phyloP scores from a whole-genome alignment of 2,329 filamentous ascomycete genomes.

The Endoconidiophora polonica region DNA sequence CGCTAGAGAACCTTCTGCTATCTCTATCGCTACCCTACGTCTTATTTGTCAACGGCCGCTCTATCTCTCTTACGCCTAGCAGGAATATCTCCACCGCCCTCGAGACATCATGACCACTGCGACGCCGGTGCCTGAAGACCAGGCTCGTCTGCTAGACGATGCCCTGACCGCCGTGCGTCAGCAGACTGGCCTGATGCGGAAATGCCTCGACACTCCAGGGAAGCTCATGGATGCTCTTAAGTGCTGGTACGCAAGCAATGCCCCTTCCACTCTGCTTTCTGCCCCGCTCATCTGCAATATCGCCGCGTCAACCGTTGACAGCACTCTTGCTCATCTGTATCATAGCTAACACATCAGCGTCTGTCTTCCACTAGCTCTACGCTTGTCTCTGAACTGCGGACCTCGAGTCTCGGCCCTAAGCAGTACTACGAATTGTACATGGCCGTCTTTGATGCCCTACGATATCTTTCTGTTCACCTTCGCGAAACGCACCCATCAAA shows the following conservation, averaged over 20 bases:
- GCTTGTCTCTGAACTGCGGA: slow-evolving; percentile 93
- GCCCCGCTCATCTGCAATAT: neutral
- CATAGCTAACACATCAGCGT: neutral
- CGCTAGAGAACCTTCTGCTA: no score
- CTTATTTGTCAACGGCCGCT: neutral
- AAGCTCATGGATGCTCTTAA: slow-evolving; percentile 99
- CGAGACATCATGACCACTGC: slow-evolving; percentile 30
- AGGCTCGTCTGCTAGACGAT: slow-evolving; percentile 90
- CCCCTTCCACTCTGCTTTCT: neutral
- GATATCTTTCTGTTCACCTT: slow-evolving; percentile 89
- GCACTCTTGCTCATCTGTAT: no score
- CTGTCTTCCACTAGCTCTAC: slow-evolving; percentile 54
- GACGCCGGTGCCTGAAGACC: slow-evolving; percentile 51
- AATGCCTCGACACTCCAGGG: slow-evolving; percentile 88
- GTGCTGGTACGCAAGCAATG: slow-evolving; percentile 58
- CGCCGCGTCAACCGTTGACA: no score
- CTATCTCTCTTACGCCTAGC: neutral
- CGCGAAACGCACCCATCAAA: slow-evolving; percentile 96
- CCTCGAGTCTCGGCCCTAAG: slow-evolving; percentile 92
- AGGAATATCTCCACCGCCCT: neutral
- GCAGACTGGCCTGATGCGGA: slow-evolving; percentile 93
- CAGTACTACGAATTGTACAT: slow-evolving; percentile 99
- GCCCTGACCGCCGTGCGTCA: slow-evolving; percentile 90
- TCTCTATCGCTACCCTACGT: no score
- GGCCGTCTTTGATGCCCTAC: slow-evolving; percentile 93